These are phyloP conservation scores for Beverwykella pulmonaria DNA, from an alignment of 495 filamentous ascomycete genomes.

Conservation along the genomic window DNA sequence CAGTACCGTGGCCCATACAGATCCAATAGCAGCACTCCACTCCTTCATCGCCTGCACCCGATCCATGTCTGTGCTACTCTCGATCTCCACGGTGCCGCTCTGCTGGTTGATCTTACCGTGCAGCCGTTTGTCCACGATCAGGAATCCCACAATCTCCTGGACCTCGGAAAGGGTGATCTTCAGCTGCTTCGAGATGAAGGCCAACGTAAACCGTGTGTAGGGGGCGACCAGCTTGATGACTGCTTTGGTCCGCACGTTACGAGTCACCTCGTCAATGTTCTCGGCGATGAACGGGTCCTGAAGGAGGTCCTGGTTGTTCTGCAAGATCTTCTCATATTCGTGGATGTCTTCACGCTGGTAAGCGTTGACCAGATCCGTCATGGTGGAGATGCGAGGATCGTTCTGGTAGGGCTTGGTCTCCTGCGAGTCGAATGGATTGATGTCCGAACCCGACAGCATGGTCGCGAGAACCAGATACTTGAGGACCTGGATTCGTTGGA, in stretches of 20 bases:
- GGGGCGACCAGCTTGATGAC: conserved; percentile 91
- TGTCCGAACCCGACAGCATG: conserved; percentile 99
- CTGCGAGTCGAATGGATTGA: conserved; percentile 98
- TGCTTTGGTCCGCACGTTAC: conserved; percentile 96
- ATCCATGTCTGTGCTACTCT: conserved; percentile 71
- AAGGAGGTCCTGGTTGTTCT: conserved; percentile 85
- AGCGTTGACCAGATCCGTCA: conserved; percentile 95
- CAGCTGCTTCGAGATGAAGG: conserved; percentile 82
- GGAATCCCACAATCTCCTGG: conserved; percentile 86
- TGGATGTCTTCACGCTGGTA: conserved; percentile 96
- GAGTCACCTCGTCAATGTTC: conserved; percentile 98
- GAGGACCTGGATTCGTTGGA: conserved; percentile 94
- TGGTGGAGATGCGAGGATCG: conserved; percentile 90
- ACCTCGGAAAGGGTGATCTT: conserved; percentile 83
- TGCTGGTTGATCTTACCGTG: conserved; percentile 88
- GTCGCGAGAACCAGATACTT: conserved; percentile 96
- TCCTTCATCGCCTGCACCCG: conserved; percentile 71
- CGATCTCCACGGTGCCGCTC: conserved; percentile 77
- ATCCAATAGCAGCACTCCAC: conserved; percentile 69
- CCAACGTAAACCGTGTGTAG: conserved; percentile 86
- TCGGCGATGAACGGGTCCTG: conserved; percentile 95
- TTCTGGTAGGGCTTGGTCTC: conserved; percentile 99
- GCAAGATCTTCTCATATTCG: conserved; percentile 81
- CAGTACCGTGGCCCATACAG: conserved; percentile 46
- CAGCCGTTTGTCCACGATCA: conserved; percentile 87